These are phyloP conservation scores for Annona cherimola DNA, from an alignment of 164 flowering plant genomes.

Conservation along the genomic window DNA sequence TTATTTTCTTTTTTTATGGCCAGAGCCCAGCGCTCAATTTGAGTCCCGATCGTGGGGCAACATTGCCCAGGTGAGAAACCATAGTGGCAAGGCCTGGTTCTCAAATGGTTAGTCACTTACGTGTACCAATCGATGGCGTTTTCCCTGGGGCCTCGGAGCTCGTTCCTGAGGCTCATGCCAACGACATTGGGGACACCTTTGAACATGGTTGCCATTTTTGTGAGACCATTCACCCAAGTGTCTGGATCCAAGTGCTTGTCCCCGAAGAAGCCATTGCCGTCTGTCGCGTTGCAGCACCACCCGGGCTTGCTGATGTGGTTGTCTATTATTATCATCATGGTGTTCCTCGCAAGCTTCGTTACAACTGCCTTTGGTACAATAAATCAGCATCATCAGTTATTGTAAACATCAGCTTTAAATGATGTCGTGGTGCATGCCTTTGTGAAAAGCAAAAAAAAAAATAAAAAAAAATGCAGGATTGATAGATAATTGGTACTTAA, in stretches of 20 bases:
- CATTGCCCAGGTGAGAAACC: too few relatives aligned
- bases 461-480: too few relatives aligned
- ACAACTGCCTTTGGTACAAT: conserved; percentile 21
- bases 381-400: too few relatives aligned
- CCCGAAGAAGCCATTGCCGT: conserved; percentile 46
- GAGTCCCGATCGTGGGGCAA: too few relatives aligned
- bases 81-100: too few relatives aligned
- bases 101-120: conserved; percentile 2
- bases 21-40: too few relatives aligned
- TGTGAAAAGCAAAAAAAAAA: too few relatives aligned
- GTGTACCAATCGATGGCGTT: conserved; percentile 27
- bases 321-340: conserved; percentile 35
- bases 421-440: too few relatives aligned
- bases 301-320: conserved; percentile 35
- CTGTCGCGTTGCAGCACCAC: conserved; percentile 37
- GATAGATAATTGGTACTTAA: too few relatives aligned
- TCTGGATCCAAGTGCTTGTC: conserved; percentile 29
- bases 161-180: conserved; percentile 45
- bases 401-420: too few relatives aligned
- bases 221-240: conserved; percentile 42
- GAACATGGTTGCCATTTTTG: conserved; percentile 24
- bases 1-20: too few relatives aligned
- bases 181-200: conserved; percentile 25
- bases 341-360: conserved; percentile 15
- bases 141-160: conserved; percentile 35